Evolutionary conservation across 2,329 filamentous ascomycete genomes (phyloP).

Genomic region (Fusarium temperatum): DNA sequence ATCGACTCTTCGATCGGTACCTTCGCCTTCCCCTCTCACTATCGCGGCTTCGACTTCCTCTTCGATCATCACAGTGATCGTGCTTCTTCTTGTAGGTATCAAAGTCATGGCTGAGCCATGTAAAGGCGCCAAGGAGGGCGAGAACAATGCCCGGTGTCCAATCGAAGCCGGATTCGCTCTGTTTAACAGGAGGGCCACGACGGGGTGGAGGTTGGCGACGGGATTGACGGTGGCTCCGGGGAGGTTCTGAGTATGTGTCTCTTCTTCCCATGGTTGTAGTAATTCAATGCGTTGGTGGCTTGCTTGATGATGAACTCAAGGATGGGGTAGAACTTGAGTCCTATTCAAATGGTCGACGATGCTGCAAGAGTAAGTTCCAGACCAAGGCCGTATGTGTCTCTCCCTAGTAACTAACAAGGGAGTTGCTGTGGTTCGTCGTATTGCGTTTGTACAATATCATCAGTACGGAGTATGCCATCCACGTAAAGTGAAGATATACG

Average conservation of each 20-base stretch:
- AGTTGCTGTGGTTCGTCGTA: not conserved
- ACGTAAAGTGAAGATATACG: not conserved
- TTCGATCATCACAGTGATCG: not conserved
- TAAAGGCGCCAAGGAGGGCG: conserved; percentile 47
- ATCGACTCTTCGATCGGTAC: conserved; percentile 15
- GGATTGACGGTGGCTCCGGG: conserved; percentile 7
- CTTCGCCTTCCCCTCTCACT: conserved; percentile 23
- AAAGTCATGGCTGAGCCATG: conserved; percentile 53
- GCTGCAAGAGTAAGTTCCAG: not conserved
- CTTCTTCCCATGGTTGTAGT: conserved; percentile 29
- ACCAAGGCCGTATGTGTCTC: not conserved
- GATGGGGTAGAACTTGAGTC: not conserved
- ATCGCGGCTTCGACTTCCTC: conserved; percentile 3
- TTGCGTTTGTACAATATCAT: not conserved
- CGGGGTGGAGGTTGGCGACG: conserved; percentile 6
- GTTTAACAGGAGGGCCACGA: conserved; percentile 43
- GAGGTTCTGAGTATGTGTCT: conserved; percentile 25
- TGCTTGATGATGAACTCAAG: not conserved
- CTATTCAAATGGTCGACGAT: not conserved
- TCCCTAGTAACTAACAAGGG: not conserved
- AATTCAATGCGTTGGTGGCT: not conserved
- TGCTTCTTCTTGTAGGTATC: conserved; percentile 23
- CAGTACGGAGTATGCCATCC: not conserved
- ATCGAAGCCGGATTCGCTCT: conserved; percentile 50
- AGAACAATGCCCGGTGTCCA: conserved; percentile 53